Base-by-base conservation (phyloP, 2,329 filamentous ascomycete genomes). In the Colletotrichum sojae region DNA sequence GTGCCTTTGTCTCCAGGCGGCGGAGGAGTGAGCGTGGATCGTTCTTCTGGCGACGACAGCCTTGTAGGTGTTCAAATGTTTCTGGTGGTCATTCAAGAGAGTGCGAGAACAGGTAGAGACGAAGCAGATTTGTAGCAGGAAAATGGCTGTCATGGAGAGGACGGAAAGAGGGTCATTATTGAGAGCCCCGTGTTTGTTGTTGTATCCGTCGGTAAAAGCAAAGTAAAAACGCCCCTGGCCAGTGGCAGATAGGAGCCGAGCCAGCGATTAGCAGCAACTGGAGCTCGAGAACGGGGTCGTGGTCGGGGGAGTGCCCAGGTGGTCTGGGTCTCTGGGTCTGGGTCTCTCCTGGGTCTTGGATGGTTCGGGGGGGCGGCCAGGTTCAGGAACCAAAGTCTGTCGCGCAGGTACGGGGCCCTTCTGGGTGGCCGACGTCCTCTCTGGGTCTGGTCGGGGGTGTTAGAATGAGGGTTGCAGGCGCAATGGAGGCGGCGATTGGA, bases 101-200 rank as follows among this genome's bases (percentile, higher is more conserved):
- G 80, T 74, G 78, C 78, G 79, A 73, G 82, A 82, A 75, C 79
- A 83, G 74, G 82, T 80, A 77, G 84, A 82, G 73, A 81, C 77
- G 75, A 82, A 81, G 76, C 84, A 86, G 72, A 85, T 78, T 76
- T 80, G 79, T 67, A 86, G 75, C 70, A 85, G 80, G 75, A 81
- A 82, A 74, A 74, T 73, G 71, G 78, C 79, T 75, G 81, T 84
- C 85, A 87, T 87, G 82, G 79, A 76, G 77, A 75, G 63, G 52
- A 58, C 55, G 71, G 64, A 70, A 68, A 71, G 67, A 69, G 60
- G 65, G 62, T 72, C 69, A 68, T 72, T 64, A 71, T 71, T 70
- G 63, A 71, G 56, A 65, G 70, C 55, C 53, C 53, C 53, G 40
- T 61, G 51, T 67, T 66, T 69, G 64, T 69, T 59, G 67, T 70